These are phyloP conservation scores for Venturia asperata DNA, from an alignment of 2,329 filamentous ascomycete genomes.

Conservation along the genomic window DNA sequence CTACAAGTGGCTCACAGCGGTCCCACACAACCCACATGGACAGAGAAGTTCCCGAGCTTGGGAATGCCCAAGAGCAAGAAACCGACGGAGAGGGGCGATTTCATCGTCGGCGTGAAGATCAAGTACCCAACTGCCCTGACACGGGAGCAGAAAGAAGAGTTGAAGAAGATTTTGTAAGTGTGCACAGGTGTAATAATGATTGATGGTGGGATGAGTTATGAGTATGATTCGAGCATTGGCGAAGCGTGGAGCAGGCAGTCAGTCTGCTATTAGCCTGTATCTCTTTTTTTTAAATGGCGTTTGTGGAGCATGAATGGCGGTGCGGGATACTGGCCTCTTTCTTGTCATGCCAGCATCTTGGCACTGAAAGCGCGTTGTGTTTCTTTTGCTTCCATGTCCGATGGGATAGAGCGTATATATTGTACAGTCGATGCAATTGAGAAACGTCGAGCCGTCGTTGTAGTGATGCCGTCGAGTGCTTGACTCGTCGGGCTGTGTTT, in stretches of 20 bases:
- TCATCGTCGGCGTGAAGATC: constrained; percentile 85
- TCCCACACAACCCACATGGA: constrained; percentile 76
- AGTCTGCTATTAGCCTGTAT: background rate
- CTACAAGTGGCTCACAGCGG: constrained; percentile 71
- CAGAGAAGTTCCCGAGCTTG: constrained; percentile 72
- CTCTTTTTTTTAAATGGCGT: background rate
- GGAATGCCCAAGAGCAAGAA: constrained; percentile 96
- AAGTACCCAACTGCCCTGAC: constrained; percentile 81
- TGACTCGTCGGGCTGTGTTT: too few relatives aligned
- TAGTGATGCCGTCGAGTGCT: too few relatives aligned
- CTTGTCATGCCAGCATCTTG: background rate
- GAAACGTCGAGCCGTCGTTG: background rate
- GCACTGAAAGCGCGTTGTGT: background rate
- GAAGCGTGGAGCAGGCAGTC: background rate
- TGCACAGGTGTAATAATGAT: background rate
- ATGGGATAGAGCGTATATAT: background rate
- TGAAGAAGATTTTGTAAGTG: constrained; percentile 64
- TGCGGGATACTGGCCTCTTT: background rate
- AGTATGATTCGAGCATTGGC: background rate
- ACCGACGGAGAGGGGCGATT: constrained; percentile 73
- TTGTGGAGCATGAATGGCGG: background rate
- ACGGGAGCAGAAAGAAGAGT: constrained; percentile 65
- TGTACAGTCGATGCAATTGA: background rate
- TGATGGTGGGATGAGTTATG: constrained; percentile 1
- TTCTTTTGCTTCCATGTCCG: background rate